Conservation (phyloP, 805 yeast species). For the Metschnikowia anglica region DNA sequence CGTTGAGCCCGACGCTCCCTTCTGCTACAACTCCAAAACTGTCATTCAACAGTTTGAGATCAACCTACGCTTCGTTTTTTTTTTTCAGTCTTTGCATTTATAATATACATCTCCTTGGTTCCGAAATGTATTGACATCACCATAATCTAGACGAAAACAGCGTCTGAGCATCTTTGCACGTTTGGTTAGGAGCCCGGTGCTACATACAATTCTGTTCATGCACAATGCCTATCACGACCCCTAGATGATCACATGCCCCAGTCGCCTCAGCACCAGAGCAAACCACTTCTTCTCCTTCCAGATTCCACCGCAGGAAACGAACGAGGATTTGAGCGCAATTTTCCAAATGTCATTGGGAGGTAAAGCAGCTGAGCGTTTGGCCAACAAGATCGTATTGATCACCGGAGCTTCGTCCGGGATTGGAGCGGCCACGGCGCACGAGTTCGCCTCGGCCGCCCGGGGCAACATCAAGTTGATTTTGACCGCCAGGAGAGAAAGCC, state of each 20-base stretch:
- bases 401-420: slow-evolving; percentile 98
- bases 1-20: too few species aligned
- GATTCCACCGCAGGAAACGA: too few species aligned
- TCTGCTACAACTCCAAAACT: too few species aligned
- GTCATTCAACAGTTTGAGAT: too few species aligned
- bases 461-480: slow-evolving; percentile 38
- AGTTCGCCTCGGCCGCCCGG: slow-evolving; percentile 61
- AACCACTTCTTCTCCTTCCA: too few species aligned
- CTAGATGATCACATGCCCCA: background rate
- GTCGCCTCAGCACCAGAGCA: too few species aligned
- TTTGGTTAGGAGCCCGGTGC: background rate
- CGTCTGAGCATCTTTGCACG: too few species aligned
- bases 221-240: background rate
- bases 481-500: slow-evolving; percentile 39
- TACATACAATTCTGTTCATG: background rate
- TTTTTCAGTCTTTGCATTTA: background rate
- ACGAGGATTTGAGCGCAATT: too few species aligned
- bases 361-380: slow-evolving; percentile 40
- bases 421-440: slow-evolving; percentile 88
- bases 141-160: too few species aligned
- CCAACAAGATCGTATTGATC: slow-evolving; percentile 36
- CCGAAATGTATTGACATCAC: too few species aligned
- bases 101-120: too few species aligned
- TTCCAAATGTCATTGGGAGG: slow-evolving; percentile 35
- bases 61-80: too few species aligned